A percentile compares a stretch with the other conserved stretches of the same genome.
Evolutionary conservation across 1,139 yeast species (phyloP).

Genomic region (Candida frijolesensis): DNA sequence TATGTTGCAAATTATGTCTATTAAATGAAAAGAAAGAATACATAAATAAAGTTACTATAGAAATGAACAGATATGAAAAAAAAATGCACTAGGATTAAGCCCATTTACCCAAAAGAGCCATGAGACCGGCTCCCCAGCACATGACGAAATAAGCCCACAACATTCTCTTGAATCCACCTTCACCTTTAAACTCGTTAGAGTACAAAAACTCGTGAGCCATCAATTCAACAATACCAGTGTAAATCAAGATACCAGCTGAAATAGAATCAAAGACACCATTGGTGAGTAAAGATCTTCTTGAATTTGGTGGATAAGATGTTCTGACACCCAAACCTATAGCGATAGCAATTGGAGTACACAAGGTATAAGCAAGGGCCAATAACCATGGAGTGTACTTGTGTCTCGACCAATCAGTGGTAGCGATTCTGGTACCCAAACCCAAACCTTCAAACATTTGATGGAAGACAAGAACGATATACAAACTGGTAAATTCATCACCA

Average conservation of each 20-base stretch:
- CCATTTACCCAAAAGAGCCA: conserved; percentile 90
- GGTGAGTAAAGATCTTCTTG: conserved; percentile 66
- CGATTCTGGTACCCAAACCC: conserved; percentile 86
- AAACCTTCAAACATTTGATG: conserved; percentile 94
- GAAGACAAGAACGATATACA: conserved; percentile 80
- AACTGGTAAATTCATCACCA: conserved; percentile 69
- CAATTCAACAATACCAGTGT: conserved; percentile 84
- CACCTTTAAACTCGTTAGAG: conserved; percentile 61
- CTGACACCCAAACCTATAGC: conserved; percentile 89
- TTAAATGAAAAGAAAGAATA: not conserved
- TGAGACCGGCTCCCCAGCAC: conserved; percentile 75
- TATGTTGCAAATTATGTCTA: not conserved
- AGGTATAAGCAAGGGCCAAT: conserved; percentile 58
- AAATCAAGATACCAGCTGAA: conserved; percentile 82
- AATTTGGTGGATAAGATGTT: conserved; percentile 58
- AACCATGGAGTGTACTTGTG: conserved; percentile 57
- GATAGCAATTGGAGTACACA: conserved; percentile 83
- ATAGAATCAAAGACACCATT: conserved; percentile 82
- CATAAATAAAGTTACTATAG: not conserved
- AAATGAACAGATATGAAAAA: not conserved
- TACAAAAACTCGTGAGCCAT: conserved; percentile 88
- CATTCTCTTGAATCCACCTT: conserved; percentile 43
- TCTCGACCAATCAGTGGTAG: conserved; percentile 69
- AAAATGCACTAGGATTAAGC: conserved; percentile 44
- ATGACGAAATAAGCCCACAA: conserved; percentile 41